phyloP scores from a whole-genome alignment of 257 asterid genomes.

The Craterostigma plantagineum region DNA sequence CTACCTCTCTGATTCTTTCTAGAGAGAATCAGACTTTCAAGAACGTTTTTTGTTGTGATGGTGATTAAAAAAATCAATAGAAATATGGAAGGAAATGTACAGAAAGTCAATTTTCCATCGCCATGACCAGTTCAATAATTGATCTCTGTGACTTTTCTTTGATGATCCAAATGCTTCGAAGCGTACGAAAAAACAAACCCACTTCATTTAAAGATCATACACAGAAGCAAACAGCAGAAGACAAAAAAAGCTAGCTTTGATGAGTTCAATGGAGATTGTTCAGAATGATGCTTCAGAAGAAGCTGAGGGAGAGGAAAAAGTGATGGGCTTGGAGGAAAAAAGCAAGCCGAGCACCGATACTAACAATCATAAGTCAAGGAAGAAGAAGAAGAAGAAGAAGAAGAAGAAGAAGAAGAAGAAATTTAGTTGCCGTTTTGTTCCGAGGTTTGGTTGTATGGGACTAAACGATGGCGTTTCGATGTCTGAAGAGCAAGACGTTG shows the following conservation, averaged over 20 bases:
- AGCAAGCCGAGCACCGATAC: slow-evolving; percentile 2
- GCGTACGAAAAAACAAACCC: no score
- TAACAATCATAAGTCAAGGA: slow-evolving; percentile 3
- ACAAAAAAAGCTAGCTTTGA: background rate
- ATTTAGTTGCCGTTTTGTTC: slow-evolving; percentile 12
- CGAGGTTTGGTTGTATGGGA: slow-evolving; percentile 33
- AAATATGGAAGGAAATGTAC: no score
- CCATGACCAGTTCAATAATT: no score
- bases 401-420: slow-evolving; percentile 16
- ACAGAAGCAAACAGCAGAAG: no score
- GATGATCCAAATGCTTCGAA: no score
- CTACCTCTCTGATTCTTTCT: no score
- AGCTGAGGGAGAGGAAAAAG: slow-evolving; percentile 6
- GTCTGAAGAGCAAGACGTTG: slow-evolving; percentile 23
- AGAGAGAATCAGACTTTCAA: no score
- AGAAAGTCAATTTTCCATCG: no score
- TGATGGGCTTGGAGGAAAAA: slow-evolving; percentile 10
- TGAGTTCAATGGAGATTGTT: slow-evolving; percentile 10
- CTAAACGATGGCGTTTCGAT: slow-evolving; percentile 24
- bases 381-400: slow-evolving; percentile 16
- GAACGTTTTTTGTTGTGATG: no score
- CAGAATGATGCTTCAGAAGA: slow-evolving; percentile 9
- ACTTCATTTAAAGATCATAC: no score
- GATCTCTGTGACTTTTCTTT: no score
- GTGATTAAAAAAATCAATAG: no score